phyloP scores from a whole-genome alignment of 192 early-diverging fungal species.

The Dissophora ornata region DNA sequence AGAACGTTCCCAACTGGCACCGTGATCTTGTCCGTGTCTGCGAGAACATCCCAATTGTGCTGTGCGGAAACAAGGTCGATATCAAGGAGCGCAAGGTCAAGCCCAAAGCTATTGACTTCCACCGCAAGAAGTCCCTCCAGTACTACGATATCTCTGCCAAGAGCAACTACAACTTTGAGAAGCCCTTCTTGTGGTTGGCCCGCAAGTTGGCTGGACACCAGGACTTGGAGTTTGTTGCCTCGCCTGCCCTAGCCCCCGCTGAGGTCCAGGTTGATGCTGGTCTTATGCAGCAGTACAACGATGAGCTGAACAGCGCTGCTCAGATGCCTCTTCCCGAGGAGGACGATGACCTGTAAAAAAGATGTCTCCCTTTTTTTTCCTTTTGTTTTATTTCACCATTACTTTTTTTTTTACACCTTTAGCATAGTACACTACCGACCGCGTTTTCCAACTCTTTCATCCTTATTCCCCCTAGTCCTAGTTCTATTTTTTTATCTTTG shows the following conservation, averaged over 20 bases:
- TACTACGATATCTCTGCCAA: slow-evolving; percentile 99
- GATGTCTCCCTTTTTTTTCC: neutral
- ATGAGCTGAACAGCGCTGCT: slow-evolving; percentile 83
- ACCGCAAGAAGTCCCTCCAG: slow-evolving; percentile 99
- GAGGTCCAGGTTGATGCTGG: slow-evolving; percentile 88
- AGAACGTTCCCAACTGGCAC: slow-evolving; percentile 99
- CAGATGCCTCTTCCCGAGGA: slow-evolving; percentile 86
- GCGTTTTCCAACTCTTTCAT: slow-evolving; percentile 2
- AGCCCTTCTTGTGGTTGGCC: slow-evolving; percentile 99
- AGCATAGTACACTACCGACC: neutral
- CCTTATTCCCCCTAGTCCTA: slow-evolving; percentile 5
- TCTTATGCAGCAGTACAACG: slow-evolving; percentile 82
- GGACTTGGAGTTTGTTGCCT: slow-evolving; percentile 96
- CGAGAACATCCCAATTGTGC: slow-evolving; percentile 99
- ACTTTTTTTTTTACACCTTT: slow-evolving; percentile 1
- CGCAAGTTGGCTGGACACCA: slow-evolving; percentile 96
- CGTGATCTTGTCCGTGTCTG: slow-evolving; percentile 99
- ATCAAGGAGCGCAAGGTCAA: slow-evolving; percentile 99
- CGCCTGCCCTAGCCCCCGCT: slow-evolving; percentile 95
- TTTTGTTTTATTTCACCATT: neutral
- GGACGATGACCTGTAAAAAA: slow-evolving; percentile 54
- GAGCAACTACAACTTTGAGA: slow-evolving; percentile 99
- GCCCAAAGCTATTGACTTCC: slow-evolving; percentile 99
- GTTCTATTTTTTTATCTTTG: neutral
- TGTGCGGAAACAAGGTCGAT: slow-evolving; percentile 99